A percentile compares a stretch with the other conserved stretches of the same genome.
Evolutionary conservation across 1,139 yeast genomes (phyloP).

Genomic region (Pichia sp.): DNA sequence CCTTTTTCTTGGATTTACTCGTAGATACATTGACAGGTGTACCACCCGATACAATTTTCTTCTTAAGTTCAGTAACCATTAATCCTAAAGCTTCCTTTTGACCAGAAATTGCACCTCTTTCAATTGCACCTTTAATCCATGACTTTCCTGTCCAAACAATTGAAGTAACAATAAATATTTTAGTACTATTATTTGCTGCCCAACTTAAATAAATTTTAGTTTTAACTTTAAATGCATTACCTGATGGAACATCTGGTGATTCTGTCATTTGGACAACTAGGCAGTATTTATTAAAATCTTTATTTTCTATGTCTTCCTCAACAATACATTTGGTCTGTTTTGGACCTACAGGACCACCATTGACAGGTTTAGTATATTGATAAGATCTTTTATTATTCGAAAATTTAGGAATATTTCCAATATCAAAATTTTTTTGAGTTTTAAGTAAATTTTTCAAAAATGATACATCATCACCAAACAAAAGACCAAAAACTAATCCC

Average conservation of each 20-base stretch:
- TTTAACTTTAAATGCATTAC: conserved; percentile 68
- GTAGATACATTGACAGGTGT: conserved; percentile 16
- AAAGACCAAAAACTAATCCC: conserved; percentile 63
- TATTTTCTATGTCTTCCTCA: conserved; percentile 62
- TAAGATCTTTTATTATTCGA: conserved; percentile 47
- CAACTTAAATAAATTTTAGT: conserved; percentile 67
- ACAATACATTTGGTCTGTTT: conserved; percentile 84
- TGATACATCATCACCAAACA: conserved; percentile 70
- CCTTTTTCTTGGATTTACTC: conserved; percentile 8
- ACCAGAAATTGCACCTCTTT: conserved; percentile 87
- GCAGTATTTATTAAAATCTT: conserved; percentile 52
- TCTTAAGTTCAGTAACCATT: conserved; percentile 53
- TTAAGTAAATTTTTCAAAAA: conserved; percentile 51
- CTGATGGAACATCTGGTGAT: conserved; percentile 96
- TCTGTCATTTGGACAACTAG: conserved; percentile 61
- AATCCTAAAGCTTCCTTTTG: conserved; percentile 66
- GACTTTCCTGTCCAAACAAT: conserved; percentile 92
- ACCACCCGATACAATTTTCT: conserved; percentile 32
- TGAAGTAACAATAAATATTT: conserved; percentile 53
- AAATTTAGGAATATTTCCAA: conserved; percentile 53
- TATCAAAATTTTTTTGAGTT: conserved; percentile 67
- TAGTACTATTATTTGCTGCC: conserved; percentile 68
- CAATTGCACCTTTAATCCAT: conserved; percentile 88
- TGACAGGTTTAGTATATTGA: conserved; percentile 72
- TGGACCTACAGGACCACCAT: conserved; percentile 85